Evolutionary conservation across 179 eudicot genomes (phyloP).

Genomic region (Patellifolia procumbens): DNA sequence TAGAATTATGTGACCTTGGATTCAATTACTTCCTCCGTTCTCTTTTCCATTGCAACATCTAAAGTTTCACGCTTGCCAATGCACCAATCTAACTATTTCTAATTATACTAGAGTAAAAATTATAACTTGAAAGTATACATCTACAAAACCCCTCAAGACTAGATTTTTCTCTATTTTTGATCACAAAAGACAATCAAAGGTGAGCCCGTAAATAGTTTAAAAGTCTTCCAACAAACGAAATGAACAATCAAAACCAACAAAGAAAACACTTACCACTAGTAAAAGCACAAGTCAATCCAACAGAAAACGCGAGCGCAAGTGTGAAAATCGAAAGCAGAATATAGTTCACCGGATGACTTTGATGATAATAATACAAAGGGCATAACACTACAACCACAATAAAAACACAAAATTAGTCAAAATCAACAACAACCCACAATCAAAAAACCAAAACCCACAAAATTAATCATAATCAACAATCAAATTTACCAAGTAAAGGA

Average conservation of each 20-base stretch:
- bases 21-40: no score
- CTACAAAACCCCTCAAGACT: no score
- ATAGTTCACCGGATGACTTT: conserved; percentile 71
- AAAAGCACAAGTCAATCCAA: conserved; percentile 85
- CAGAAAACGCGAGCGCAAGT: conserved; percentile 56
- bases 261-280: conserved; percentile 60
- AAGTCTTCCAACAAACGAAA: background rate
- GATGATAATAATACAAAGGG: conserved; percentile 70
- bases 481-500: conserved; percentile 62
- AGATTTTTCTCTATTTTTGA: no score
- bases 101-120: no score
- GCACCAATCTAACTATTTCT: no score
- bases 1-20: no score
- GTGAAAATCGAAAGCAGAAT: conserved; percentile 73
- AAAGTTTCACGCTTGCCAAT: no score
- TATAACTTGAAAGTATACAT: no score
- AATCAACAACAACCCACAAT: background rate
- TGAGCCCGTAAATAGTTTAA: no score
- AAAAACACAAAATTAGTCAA: conserved; percentile 6
- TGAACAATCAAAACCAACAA: background rate
- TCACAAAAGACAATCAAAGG: no score
- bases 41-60: no score
- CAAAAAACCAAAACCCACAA: background rate
- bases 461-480: background rate
- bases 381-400: conserved; percentile 51